Evolutionary conservation across 2,329 filamentous ascomycete species (phyloP).

Genomic region (Talaromyces verruculosus): DNA sequence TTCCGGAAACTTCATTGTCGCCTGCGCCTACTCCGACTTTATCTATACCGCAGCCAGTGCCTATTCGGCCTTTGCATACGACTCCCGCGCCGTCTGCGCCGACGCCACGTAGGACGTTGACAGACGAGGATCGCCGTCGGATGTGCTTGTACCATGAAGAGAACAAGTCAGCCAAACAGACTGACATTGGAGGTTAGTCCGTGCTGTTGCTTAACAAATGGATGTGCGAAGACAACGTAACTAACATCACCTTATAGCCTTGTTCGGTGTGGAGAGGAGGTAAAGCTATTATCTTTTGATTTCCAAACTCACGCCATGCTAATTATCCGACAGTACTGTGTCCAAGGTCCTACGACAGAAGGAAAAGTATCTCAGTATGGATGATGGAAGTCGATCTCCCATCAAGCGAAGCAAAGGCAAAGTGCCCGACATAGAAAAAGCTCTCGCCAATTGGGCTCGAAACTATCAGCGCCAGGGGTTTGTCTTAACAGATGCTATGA

Average conservation of each 20-base stretch:
- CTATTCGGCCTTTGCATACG: conserved; percentile 34
- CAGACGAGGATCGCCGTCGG: conserved; percentile 80
- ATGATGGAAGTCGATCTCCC: conserved; percentile 75
- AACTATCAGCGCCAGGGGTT: conserved; percentile 76
- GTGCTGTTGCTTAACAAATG: background rate
- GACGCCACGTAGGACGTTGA: conserved; percentile 81
- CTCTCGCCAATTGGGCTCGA: conserved; percentile 80
- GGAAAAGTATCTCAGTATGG: conserved; percentile 85
- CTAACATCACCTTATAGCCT: conserved; percentile 50
- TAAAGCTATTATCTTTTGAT: conserved; percentile 44
- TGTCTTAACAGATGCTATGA: conserved; percentile 73
- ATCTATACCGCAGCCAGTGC: conserved; percentile 55
- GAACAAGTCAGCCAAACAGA: conserved; percentile 87
- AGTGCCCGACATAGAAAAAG: conserved; percentile 86
- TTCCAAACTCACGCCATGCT: conserved; percentile 18
- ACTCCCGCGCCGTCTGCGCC: conserved; percentile 46
- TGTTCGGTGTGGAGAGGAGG: conserved; percentile 98
- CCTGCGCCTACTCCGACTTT: conserved; percentile 50
- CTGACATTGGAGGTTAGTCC: conserved; percentile 77
- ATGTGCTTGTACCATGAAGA: conserved; percentile 96
- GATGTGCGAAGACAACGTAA: conserved; percentile 24
- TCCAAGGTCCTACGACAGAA: conserved; percentile 94
- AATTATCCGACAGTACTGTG: conserved; percentile 70
- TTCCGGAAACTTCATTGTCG: conserved; percentile 62
- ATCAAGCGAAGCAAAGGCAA: conserved; percentile 82